A percentile compares a stretch with the other conserved stretches of the same genome.
These are phyloP conservation scores for Aspergillus fijiensis DNA, from an alignment of 2,329 filamentous ascomycete genomes.

Conservation along the genomic window DNA sequence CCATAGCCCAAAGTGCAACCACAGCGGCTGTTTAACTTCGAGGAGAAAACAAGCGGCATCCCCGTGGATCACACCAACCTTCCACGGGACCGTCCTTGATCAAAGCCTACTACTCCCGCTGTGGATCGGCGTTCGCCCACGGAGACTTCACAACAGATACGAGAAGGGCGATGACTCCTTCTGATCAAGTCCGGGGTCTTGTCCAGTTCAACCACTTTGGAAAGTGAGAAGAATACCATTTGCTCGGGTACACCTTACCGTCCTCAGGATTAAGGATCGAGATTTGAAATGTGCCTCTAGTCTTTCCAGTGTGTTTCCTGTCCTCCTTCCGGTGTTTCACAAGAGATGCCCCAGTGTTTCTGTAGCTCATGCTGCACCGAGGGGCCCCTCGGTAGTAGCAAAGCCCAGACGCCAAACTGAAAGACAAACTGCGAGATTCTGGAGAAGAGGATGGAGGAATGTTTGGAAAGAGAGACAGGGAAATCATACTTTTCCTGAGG, in stretches of 20 bases:
- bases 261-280: neutral
- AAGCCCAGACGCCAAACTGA: no score
- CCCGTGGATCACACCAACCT: neutral
- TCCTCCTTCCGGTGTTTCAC: no score
- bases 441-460: neutral
- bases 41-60: neutral
- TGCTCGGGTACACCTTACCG: neutral
- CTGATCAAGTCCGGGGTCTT: neutral
- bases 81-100: neutral
- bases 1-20: neutral
- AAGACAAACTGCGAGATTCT: no score
- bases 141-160: neutral
- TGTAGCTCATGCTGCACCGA: no score
- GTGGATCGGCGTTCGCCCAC: neutral
- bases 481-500: neutral
- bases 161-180: neutral
- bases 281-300: no score
- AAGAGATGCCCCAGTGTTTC: no score
- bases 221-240: neutral
- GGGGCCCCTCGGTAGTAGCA: no score
- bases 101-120: neutral
- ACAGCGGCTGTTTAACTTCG: neutral
- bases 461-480: neutral
- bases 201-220: neutral
- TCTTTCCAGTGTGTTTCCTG: no score